Evolutionary conservation across 2,329 filamentous ascomycete genomes (phyloP), one percentile per base, ranked within the genome.

Genomic region (Verticillium nonalfalfae): DNA sequence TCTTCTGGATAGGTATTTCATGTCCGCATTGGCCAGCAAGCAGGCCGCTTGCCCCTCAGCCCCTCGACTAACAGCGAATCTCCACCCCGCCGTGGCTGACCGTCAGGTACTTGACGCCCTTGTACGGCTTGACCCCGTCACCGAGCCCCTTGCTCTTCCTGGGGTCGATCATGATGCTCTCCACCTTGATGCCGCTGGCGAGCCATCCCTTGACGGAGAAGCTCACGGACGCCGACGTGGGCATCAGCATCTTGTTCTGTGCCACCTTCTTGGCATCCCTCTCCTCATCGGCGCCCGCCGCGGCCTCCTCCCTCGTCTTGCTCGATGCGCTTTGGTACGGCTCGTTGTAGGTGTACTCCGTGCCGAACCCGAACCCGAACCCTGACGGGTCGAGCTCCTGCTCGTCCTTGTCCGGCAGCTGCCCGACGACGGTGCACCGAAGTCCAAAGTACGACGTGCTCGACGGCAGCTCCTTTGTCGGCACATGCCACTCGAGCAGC

Each of bases 101-200:
- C 15, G 93, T 97, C 68, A 99, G 74, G 75, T 99, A 99, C 77
- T 99, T 99, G 66, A 99, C 95, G 1, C 95, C 95, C 77, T 98
- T 99, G 76, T 97, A 98, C 31, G 95, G 95, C 76, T 93, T 96
- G 45, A 98, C 87, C 2, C 90, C 87, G 66, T 96, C 92, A 0
- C 92, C 92, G 56, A 99, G 70, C 0, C 95, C 95, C 61, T 89
- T 85, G 74, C 91, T 96, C 77, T 89, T 93, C 73, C 90, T 88
- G 15, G 85, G 80, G 72, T 93, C 81, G 68, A 92, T 74, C 70
- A 86, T 71, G 70, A 93, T 84, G 74, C 85, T 87, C 66, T 89
- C 87, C 35, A 90, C 81, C 72, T 83, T 88, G 57, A 90, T 78
- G 4, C 87, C 87, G 68, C 87, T 89, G 15, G 87, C 81, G 67